A percentile compares a stretch with the other conserved stretches of the same genome.
phyloP scores from a whole-genome alignment of 352 stramenopile species.

The Phytophthora palmivora region DNA sequence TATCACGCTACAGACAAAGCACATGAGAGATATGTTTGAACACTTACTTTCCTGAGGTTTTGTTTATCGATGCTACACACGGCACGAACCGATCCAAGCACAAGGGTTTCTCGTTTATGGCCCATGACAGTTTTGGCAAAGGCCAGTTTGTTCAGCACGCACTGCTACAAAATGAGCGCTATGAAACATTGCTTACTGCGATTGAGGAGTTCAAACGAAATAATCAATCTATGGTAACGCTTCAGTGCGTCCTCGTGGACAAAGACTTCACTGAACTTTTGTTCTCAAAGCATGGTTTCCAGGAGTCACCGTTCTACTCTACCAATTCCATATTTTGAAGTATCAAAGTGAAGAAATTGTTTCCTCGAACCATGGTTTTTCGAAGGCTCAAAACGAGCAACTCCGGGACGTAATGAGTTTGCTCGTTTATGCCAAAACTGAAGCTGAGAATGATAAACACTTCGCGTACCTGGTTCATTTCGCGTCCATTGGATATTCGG shows the following conservation, averaged over 20 bases:
- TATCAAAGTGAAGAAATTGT: constrained; percentile 24
- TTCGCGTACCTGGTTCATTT: no score
- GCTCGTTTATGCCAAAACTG: neutral
- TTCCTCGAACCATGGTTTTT: constrained; percentile 18
- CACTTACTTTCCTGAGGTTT: constrained; percentile 21
- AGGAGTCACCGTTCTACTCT: constrained; percentile 20
- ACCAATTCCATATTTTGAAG: constrained; percentile 39
- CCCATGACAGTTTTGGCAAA: constrained; percentile 21
- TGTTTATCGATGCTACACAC: constrained; percentile 31
- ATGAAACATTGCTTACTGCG: constrained; percentile 11
- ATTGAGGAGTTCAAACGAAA: constrained; percentile 23
- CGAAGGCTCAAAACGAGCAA: neutral
- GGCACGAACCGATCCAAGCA: constrained; percentile 27
- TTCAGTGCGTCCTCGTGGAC: constrained; percentile 32
- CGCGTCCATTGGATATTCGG: no score
- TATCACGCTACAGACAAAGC: constrained; percentile 24
- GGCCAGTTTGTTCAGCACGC: constrained; percentile 38
- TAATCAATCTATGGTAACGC: constrained; percentile 22
- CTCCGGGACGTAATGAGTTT: neutral
- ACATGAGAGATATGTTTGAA: constrained; percentile 17
- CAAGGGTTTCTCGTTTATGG: constrained; percentile 33
- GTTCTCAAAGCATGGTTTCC: constrained; percentile 13
- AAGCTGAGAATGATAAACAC: no score
- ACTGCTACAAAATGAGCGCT: constrained; percentile 28
- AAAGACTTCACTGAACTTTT: constrained; percentile 36